These are phyloP conservation scores for Elasticomyces elasticus DNA, from an alignment of 495 filamentous ascomycete species.

Conservation along the genomic window DNA sequence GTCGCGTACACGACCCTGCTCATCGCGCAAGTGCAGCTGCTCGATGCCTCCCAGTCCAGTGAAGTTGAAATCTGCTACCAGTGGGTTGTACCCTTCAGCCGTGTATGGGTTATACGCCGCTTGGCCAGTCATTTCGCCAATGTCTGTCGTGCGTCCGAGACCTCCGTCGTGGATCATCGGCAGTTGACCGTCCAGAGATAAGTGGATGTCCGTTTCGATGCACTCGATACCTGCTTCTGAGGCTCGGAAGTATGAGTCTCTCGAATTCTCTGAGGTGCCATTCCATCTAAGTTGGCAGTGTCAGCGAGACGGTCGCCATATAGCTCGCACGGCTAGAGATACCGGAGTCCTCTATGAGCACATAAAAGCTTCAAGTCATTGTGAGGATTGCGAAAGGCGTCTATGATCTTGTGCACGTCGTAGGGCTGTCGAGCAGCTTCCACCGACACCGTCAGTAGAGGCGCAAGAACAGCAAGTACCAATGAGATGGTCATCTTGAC, in stretches of 20 bases:
- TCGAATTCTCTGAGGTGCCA: conserved; percentile 1
- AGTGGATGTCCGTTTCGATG: conserved; percentile 5
- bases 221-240: conserved; percentile 2
- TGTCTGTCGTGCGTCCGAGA: neutral
- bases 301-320: too few species aligned
- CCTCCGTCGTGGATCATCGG: neutral
- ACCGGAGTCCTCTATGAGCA: conserved; percentile 2
- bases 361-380: neutral
- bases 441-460: neutral
- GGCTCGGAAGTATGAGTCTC: conserved; percentile 5
- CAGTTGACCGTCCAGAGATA: neutral
- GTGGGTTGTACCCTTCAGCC: neutral
- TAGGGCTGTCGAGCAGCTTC: conserved; percentile 1
- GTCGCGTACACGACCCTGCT: neutral
- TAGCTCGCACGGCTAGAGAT: neutral
- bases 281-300: neutral
- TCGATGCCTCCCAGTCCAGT: neutral
- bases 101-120: conserved; percentile 3
- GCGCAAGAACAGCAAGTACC: neutral
- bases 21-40: neutral
- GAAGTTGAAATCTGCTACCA: neutral
- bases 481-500: neutral
- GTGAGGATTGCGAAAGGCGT: conserved; percentile 1
- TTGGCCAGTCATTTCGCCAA: conserved; percentile 2
- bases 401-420: conserved; percentile 6